Conservation (phyloP, 2,329 filamentous ascomycete species). For the Blumeria graminis region DNA sequence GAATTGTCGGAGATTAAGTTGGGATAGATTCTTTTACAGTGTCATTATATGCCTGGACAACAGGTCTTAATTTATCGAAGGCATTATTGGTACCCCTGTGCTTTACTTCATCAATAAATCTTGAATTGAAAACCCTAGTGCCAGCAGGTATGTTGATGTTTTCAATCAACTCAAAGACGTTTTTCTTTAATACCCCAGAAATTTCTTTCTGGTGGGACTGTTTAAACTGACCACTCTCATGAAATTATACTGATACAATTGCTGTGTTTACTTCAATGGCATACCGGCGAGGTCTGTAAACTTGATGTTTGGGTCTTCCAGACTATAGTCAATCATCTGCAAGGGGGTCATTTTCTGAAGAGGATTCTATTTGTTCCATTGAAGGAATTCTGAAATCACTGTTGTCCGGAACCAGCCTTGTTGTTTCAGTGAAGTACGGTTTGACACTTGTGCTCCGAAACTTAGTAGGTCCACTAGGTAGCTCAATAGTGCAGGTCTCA, state of each 20-base stretch:
- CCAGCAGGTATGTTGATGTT: neutral
- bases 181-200: neutral
- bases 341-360: too few relatives aligned
- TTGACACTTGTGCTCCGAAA: neutral
- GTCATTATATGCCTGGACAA: constrained; percentile 5
- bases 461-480: neutral
- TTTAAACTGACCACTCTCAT: neutral
- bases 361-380: too few relatives aligned
- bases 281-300: neutral
- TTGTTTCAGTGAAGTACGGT: neutral
- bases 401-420: too few relatives aligned
- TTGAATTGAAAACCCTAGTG: constrained; percentile 2
- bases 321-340: too few relatives aligned
- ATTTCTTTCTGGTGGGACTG: neutral
- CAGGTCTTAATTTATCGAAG: constrained; percentile 5
- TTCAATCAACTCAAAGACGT: neutral
- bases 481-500: constrained; percentile 2
- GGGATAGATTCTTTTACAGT: constrained; percentile 2
- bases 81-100: constrained; percentile 2
- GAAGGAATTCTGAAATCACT: too few relatives aligned
- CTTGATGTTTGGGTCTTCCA: neutral
- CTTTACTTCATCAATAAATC: constrained; percentile 6
- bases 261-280: neutral
- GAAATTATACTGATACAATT: neutral
- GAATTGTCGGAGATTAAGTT: constrained; percentile 5